These are phyloP conservation scores for Neofusicoccum sp. DNA, from an alignment of 2,329 filamentous ascomycete species.

Conservation along the genomic window DNA sequence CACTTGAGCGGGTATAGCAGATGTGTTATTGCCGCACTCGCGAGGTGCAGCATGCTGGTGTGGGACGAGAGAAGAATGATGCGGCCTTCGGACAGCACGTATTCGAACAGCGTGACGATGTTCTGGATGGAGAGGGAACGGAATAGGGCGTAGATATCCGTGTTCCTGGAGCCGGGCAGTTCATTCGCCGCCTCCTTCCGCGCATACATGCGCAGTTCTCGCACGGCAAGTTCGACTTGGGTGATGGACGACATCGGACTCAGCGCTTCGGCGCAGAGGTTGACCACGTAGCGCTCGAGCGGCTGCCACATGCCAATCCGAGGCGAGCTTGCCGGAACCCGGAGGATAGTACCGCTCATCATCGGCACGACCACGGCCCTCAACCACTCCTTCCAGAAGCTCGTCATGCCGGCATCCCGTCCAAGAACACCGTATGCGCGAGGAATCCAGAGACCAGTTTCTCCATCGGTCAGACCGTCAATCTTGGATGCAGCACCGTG, in stretches of 20 bases:
- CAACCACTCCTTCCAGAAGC: slow-evolving; percentile 99
- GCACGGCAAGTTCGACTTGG: slow-evolving; percentile 87
- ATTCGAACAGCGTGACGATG: slow-evolving; percentile 90
- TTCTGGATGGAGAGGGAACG: slow-evolving; percentile 87
- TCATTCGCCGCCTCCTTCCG: slow-evolving; percentile 93
- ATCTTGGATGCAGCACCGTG: slow-evolving; percentile 97
- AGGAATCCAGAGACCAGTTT: slow-evolving; percentile 94
- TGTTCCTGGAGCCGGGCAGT: slow-evolving; percentile 86
- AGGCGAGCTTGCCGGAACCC: slow-evolving; percentile 86
- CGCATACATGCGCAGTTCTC: slow-evolving; percentile 88
- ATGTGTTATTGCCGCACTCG: slow-evolving; percentile 82
- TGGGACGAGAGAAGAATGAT: slow-evolving; percentile 97
- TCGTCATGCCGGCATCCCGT: slow-evolving; percentile 77
- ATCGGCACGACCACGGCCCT: slow-evolving; percentile 93
- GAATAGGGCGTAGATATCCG: slow-evolving; percentile 92
- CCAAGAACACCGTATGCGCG: slow-evolving; percentile 92
- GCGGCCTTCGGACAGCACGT: slow-evolving; percentile 86
- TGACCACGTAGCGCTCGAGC: slow-evolving; percentile 93
- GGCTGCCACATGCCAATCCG: slow-evolving; percentile 94
- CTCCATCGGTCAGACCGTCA: slow-evolving; percentile 90
- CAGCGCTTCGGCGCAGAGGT: slow-evolving; percentile 92
- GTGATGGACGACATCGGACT: slow-evolving; percentile 92
- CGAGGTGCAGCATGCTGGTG: slow-evolving; percentile 92
- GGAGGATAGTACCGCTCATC: slow-evolving; percentile 81
- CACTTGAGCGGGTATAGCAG: slow-evolving; percentile 89